These are phyloP conservation scores for Cordyceps cicadae DNA, from an alignment of 2,329 filamentous ascomycete species.

Conservation along the genomic window DNA sequence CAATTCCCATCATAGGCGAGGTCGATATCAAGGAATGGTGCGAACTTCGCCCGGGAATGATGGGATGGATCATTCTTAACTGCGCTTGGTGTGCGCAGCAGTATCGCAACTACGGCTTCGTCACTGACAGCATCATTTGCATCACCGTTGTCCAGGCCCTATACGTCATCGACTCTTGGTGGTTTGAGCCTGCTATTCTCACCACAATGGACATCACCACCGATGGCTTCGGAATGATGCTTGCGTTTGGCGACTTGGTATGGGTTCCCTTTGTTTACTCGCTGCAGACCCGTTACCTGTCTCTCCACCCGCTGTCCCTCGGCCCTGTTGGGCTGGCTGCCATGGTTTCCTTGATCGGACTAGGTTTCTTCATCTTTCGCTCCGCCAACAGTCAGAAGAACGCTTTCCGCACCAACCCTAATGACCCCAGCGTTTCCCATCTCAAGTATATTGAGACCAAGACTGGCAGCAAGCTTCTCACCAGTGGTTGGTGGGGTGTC, in stretches of 20 bases:
- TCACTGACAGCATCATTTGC: constrained; percentile 80
- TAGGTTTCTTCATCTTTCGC: constrained; percentile 88
- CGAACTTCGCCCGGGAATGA: constrained; percentile 84
- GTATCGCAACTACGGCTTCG: constrained; percentile 72
- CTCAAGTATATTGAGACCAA: constrained; percentile 81
- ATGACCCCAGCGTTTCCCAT: constrained; percentile 69
- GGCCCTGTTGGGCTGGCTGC: constrained; percentile 56
- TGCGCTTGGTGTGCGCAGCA: constrained; percentile 79
- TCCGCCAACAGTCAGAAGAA: constrained; percentile 94
- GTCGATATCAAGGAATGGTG: constrained; percentile 86
- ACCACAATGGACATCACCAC: constrained; percentile 92
- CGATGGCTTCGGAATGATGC: constrained; percentile 93
- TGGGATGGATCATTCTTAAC: constrained; percentile 82
- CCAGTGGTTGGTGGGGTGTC: constrained; percentile 86
- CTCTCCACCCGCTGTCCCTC: constrained; percentile 72
- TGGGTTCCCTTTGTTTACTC: constrained; percentile 92
- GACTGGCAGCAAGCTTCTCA: constrained; percentile 70
- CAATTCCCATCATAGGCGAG: constrained; percentile 69
- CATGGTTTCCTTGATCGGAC: constrained; percentile 57
- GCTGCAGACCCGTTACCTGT: constrained; percentile 75
- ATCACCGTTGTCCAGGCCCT: constrained; percentile 69
- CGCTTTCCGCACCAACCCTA: constrained; percentile 78
- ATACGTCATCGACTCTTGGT: constrained; percentile 77
- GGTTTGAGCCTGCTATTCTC: constrained; percentile 80
- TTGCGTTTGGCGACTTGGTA: constrained; percentile 82